Evolutionary conservation across 2,329 filamentous ascomycete genomes (phyloP).

Genomic region (Hypoxylon sp.): DNA sequence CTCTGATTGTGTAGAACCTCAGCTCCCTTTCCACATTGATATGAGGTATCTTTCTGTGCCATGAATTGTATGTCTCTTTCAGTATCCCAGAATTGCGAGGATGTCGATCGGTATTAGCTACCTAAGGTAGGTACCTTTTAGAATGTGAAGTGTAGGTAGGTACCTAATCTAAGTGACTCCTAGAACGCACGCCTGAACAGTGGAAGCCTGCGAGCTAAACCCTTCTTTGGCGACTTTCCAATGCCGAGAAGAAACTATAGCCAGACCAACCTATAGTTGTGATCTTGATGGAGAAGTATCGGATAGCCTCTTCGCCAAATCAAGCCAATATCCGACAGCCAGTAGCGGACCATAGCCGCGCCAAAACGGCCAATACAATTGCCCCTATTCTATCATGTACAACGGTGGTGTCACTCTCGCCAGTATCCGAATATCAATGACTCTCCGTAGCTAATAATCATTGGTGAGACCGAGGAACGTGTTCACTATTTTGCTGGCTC

Average conservation of each 20-base stretch:
- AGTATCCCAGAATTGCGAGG: not conserved
- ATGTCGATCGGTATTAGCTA: not conserved
- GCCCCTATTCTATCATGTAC: constrained; percentile 15
- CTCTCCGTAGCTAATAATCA: not conserved
- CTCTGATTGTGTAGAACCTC: not conserved
- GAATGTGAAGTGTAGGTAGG: too few species aligned
- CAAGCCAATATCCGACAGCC: not conserved
- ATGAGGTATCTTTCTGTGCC: not conserved
- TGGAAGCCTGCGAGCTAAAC: too few species aligned
- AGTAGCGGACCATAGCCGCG: not conserved
- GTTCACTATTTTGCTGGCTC: constrained; percentile 11
- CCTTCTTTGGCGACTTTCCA: not conserved
- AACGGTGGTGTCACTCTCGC: not conserved
- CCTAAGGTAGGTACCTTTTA: too few species aligned
- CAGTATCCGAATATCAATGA: not conserved
- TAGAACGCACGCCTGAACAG: too few species aligned
- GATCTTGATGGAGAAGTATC: not conserved
- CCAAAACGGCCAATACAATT: constrained; percentile 2
- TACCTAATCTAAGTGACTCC: too few species aligned
- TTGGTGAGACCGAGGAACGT: not conserved
- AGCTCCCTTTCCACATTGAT: not conserved
- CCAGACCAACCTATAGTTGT: not conserved
- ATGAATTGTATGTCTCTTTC: not conserved
- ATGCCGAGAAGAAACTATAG: not conserved
- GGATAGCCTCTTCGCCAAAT: not conserved